Conservation (phyloP, 352 stramenopile species). For the Globisporangium megalacanthum region DNA sequence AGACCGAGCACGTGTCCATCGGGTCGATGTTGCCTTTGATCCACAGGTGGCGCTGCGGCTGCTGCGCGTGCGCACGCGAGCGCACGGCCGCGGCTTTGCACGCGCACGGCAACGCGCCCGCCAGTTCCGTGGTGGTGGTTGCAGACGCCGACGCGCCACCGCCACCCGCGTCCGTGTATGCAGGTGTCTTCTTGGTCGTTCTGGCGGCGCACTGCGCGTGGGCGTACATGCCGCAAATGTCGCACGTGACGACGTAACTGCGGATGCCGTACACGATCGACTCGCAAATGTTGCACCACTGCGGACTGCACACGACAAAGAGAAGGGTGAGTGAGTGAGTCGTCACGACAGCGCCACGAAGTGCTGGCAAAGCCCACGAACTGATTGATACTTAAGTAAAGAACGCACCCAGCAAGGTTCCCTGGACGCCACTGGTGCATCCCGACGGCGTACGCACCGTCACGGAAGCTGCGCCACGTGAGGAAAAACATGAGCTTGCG, state of each 20-base stretch:
- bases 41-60: constrained; percentile 55
- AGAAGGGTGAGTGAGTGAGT: background rate
- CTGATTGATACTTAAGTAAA: too few relatives aligned
- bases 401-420: constrained; percentile 56
- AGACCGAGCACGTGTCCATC: constrained; percentile 75
- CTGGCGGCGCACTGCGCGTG: constrained; percentile 66
- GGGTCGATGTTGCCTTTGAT: constrained; percentile 83
- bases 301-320: constrained; percentile 21
- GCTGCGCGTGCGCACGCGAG: constrained; percentile 12
- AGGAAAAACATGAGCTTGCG: constrained; percentile 77
- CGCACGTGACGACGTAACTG: constrained; percentile 82
- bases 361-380: too few relatives aligned
- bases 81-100: constrained; percentile 13
- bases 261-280: constrained; percentile 78
- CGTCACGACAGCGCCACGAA: too few relatives aligned
- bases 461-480: constrained; percentile 75
- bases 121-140: background rate
- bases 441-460: constrained; percentile 63
- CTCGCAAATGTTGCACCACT: constrained; percentile 83
- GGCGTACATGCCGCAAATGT: constrained; percentile 81
- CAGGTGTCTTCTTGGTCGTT: constrained; percentile 25
- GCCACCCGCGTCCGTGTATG: too few relatives aligned
- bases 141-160: constrained; percentile 5
- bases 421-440: constrained; percentile 73
- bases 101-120: constrained; percentile 1